Conservation (phyloP, 352 stramenopile genomes). For the Globisporangium recalcitrans region DNA sequence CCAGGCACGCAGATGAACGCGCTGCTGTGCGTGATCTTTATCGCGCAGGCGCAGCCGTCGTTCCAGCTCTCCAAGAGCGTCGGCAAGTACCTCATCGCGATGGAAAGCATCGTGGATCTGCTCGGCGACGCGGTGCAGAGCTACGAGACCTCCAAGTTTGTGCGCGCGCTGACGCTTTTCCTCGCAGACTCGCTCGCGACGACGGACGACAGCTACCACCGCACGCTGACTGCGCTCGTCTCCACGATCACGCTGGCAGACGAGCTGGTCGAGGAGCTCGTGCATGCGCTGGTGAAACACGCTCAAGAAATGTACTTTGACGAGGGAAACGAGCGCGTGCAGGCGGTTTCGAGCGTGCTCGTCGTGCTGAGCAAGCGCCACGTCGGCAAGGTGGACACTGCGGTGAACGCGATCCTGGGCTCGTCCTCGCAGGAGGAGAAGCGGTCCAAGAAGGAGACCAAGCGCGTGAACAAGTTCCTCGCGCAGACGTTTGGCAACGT, state of each 20-base stretch:
- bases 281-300: conserved; percentile 39
- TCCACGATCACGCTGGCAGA: conserved; percentile 38
- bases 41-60: conserved; percentile 67
- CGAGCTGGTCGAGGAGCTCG: conserved; percentile 44
- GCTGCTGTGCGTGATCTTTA: conserved; percentile 67
- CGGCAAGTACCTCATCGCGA: conserved; percentile 60
- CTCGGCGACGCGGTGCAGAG: conserved; percentile 50
- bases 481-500: conserved; percentile 62
- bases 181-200: conserved; percentile 39
- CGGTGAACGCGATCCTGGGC: conserved; percentile 26
- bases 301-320: conserved; percentile 40
- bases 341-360: conserved; percentile 39
- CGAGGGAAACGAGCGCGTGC: conserved; percentile 29
- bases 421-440: conserved; percentile 19
- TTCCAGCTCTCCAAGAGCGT: conserved; percentile 49
- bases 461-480: conserved; percentile 58
- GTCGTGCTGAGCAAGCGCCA: conserved; percentile 58
- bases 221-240: conserved; percentile 38
- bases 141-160: conserved; percentile 75
- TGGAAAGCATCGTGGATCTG: conserved; percentile 65
- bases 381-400: conserved; percentile 43
- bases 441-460: conserved; percentile 38
- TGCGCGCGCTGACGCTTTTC: conserved; percentile 48
- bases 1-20: conserved; percentile 64
- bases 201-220: conserved; percentile 32